Evolutionary conservation across 2,329 filamentous ascomycete species (phyloP).

Genomic region (Neocatenulostroma microsporum): DNA sequence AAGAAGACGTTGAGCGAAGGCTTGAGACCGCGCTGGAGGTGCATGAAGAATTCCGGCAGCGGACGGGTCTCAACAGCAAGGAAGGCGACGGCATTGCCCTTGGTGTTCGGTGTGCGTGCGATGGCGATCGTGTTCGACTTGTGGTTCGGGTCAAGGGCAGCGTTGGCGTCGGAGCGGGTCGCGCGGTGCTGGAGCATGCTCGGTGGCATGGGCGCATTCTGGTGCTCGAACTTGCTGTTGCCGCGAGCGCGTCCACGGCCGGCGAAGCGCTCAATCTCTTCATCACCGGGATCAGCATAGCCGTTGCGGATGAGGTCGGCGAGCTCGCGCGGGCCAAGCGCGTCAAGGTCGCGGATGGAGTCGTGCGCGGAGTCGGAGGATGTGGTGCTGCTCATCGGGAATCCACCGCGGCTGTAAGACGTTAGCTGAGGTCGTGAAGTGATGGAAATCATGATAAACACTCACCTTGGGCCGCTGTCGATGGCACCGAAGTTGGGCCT

Average conservation of each 20-base stretch:
- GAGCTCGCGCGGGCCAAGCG: too few species aligned
- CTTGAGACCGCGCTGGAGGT: conserved; percentile 5
- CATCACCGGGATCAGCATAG: conserved; percentile 2
- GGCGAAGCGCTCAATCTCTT: conserved; percentile 2
- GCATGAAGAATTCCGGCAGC: conserved; percentile 5
- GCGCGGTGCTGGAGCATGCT: background rate
- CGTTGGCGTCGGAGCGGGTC: background rate
- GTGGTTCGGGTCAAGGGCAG: background rate
- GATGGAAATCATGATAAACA: too few species aligned
- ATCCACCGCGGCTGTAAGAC: background rate
- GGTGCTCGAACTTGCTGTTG: background rate
- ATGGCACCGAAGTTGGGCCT: conserved; percentile 5
- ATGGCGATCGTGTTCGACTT: background rate
- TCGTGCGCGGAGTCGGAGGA: background rate
- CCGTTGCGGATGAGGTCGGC: conserved; percentile 6
- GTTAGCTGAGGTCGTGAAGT: too few species aligned
- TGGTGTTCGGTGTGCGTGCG: conserved; percentile 3
- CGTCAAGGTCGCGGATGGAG: too few species aligned
- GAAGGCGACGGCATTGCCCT: conserved; percentile 11
- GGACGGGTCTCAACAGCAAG: conserved; percentile 1
- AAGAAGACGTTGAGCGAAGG: conserved; percentile 23
- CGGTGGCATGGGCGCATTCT: background rate
- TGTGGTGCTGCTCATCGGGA: too few species aligned
- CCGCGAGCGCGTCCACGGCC: background rate
- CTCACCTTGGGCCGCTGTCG: conserved; percentile 3